Conservation (phyloP, 2,329 filamentous ascomycete genomes). For the Aspergillus felis region DNA sequence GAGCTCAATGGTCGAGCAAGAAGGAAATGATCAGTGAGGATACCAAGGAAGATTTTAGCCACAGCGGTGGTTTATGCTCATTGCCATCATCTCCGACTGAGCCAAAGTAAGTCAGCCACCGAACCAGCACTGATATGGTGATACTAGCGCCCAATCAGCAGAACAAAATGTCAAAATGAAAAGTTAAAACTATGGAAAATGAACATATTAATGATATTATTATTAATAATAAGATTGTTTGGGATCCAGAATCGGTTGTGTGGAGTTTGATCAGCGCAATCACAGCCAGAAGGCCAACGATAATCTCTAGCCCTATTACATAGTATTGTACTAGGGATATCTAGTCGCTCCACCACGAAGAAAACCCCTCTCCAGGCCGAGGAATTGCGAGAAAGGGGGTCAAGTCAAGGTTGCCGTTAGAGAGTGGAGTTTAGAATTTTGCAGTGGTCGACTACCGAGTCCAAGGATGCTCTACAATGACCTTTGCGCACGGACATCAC, state of each 20-base stretch:
- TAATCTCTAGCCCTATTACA: not conserved
- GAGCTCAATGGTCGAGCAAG: not conserved
- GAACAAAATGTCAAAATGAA: not conserved
- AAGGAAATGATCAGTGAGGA: not conserved
- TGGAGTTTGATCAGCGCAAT: not conserved
- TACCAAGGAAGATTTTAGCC: not conserved
- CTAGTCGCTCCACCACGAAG: not conserved
- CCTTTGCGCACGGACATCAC: not conserved
- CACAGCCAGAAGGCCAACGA: not conserved
- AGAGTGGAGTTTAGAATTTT: not conserved
- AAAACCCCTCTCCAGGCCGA: not conserved
- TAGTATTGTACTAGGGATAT: not conserved
- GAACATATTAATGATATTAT: not conserved
- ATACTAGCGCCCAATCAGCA: not conserved
- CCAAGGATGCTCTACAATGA: not conserved
- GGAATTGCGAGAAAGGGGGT: not conserved
- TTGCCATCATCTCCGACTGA: not conserved
- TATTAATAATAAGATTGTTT: not conserved
- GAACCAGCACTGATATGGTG: not conserved
- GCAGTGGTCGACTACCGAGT: not conserved
- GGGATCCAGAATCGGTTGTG: not conserved
- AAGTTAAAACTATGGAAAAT: not conserved
- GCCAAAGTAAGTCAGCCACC: not conserved
- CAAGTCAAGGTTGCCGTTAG: not conserved
- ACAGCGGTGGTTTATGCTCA: not conserved